These are phyloP conservation scores for Citrullus colocynthis DNA, from an alignment of 306 rosid species.

Conservation along the genomic window DNA sequence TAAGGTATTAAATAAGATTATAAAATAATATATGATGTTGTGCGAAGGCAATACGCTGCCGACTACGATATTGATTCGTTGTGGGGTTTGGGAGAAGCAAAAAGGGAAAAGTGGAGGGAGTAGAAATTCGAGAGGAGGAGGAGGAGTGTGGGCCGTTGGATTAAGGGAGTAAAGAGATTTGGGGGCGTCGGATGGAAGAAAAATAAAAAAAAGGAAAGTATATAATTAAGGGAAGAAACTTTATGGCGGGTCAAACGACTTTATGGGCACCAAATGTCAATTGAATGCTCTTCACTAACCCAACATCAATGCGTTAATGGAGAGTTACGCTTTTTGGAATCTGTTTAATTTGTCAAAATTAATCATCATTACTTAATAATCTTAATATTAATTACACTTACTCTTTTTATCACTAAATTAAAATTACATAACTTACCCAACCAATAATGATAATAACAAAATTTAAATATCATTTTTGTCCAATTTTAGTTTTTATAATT, in stretches of 20 bases:
- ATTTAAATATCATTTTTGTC: too few relatives aligned
- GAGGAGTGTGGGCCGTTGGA: neutral
- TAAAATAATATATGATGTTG: too few relatives aligned
- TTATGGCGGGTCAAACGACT: constrained; percentile 6
- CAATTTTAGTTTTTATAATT: too few relatives aligned
- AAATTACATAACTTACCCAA: too few relatives aligned
- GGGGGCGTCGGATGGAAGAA: neutral
- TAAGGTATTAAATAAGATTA: too few relatives aligned
- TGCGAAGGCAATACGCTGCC: neutral
- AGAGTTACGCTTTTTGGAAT: neutral
- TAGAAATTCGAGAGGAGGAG: neutral
- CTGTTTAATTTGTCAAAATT: neutral
- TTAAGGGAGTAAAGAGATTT: neutral
- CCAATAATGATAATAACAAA: too few relatives aligned
- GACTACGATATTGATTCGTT: constrained; percentile 8
- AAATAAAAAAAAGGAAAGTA: neutral
- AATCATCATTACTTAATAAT: constrained; percentile 10
- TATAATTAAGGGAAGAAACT: neutral
- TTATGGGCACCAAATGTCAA: neutral
- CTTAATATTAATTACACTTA: neutral
- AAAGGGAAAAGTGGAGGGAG: neutral
- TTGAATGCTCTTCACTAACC: constrained; percentile 14
- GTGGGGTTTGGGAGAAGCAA: neutral
- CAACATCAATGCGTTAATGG: constrained; percentile 2
- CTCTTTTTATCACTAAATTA: too few relatives aligned